Base-by-base conservation (phyloP, 2,329 filamentous ascomycete genomes). In the Neonectria neomacrospora region DNA sequence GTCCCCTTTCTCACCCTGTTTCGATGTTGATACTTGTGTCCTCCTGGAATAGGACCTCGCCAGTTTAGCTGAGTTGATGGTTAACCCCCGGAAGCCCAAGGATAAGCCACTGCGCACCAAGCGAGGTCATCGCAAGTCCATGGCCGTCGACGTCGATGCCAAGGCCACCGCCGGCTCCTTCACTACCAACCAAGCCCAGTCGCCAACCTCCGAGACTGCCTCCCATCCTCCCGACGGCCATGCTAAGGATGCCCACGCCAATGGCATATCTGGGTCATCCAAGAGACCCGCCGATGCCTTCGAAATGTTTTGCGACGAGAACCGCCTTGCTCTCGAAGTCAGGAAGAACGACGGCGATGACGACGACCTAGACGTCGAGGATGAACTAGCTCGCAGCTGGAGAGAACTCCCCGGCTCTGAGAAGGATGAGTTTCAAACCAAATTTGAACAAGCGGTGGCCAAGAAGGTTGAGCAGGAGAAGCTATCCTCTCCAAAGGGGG, bases 41-140 rank as follows among this genome's bases (percentile, higher is more conserved):
- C 69, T 63, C 67, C 63, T 69, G 71, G 70, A 69, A 73, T 75
- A 77, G 75, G 74, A 75, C 71, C 67, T 75, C 71, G 72, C 70
- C 70, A 71, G 70, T 67, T 65, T 72, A 67, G 73, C 64, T 75
- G 75, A 76, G 64, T 67, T 71, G 67, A 76, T 69, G 74, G 75
- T 77, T 78, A 77, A 78, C 73, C 71, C 70, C 70, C 71, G 72
- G 68, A 76, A 92, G 90, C 91, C 91, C 34, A 90, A 92, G 78
- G 91, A 93, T 73, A 93, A 93, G 78, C 91, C 91, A 30, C 81
- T 93, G 67, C 87, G 91, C 32, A 89, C 87, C 66, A 94, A 94
- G 82, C 86, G 91, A 57, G 89, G 89, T 63, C 89, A 92, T 73
- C 81, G 90, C 56, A 90, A 90, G 78, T 86, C 86, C 37, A 77